phyloP scores from a whole-genome alignment of 2,329 filamentous ascomycete species.

The Thelonectria olida region DNA sequence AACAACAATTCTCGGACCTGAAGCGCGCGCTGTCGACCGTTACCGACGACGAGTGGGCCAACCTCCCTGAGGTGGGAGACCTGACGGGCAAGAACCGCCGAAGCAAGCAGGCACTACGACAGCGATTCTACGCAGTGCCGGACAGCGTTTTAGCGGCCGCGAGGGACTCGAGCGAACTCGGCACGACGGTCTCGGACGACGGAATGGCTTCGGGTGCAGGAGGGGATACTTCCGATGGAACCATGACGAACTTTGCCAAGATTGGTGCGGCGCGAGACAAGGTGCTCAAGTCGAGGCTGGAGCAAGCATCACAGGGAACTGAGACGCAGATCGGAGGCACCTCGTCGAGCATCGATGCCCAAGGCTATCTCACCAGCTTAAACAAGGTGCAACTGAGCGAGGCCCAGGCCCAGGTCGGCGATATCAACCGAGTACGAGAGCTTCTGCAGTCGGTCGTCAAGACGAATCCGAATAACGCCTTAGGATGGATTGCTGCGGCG shows the following conservation, averaged over 20 bases:
- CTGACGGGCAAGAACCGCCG: constrained; percentile 93
- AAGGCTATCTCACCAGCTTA: constrained; percentile 93
- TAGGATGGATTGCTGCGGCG: constrained; percentile 95
- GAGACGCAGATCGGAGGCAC: constrained; percentile 77
- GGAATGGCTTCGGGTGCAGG: constrained; percentile 55
- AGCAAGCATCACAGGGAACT: constrained; percentile 81
- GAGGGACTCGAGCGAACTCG: constrained; percentile 80
- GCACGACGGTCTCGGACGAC: constrained; percentile 89
- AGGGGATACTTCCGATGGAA: constrained; percentile 73
- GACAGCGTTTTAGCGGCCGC: constrained; percentile 94
- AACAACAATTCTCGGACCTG: constrained; percentile 95
- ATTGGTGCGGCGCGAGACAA: constrained; percentile 97
- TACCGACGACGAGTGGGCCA: constrained; percentile 96
- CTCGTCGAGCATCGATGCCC: constrained; percentile 90
- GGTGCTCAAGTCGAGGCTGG: constrained; percentile 91
- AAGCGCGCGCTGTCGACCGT: constrained; percentile 90
- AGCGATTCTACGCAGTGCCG: constrained; percentile 94
- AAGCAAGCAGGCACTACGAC: constrained; percentile 81
- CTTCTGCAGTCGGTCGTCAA: constrained; percentile 97
- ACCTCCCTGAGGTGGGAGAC: constrained; percentile 93
- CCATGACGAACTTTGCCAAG: constrained; percentile 97
- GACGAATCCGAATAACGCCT: constrained; percentile 93
- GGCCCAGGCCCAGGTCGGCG: constrained; percentile 85
- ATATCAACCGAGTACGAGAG: constrained; percentile 92
- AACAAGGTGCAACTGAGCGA: constrained; percentile 83